phyloP scores from a whole-genome alignment of 1,284 basidiomycete species.

The Cutaneotrichosporon mucoides region DNA sequence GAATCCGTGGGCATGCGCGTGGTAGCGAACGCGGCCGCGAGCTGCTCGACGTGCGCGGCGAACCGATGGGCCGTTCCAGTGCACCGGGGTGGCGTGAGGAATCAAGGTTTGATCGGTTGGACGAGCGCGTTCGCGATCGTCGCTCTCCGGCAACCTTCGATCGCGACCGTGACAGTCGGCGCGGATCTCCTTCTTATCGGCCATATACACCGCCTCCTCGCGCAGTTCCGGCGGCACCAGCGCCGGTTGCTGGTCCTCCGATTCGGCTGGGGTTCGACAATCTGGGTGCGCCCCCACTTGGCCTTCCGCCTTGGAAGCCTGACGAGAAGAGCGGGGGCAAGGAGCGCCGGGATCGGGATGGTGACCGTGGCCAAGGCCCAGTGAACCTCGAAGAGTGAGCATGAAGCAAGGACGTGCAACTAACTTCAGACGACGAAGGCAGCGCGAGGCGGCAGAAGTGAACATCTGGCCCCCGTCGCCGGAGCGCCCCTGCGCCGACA shows the following conservation, averaged over 20 bases:
- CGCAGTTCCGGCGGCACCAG: neutral
- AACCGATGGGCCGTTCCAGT: neutral
- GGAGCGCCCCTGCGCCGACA: slow-evolving; percentile 50
- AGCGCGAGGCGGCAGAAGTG: slow-evolving; percentile 62
- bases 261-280: slow-evolving; percentile 8
- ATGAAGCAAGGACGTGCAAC: neutral
- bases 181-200: no score
- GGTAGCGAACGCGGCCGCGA: neutral
- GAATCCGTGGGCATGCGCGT: neutral
- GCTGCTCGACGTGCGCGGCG: neutral
- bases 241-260: neutral
- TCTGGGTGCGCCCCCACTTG: neutral
- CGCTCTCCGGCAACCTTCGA: no score
- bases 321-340: neutral
- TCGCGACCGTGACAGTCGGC: no score
- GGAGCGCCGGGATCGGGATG: neutral
- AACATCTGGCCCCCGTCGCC: slow-evolving; percentile 84
- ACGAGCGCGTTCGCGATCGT: no score
- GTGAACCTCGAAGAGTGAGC: slow-evolving; percentile 15
- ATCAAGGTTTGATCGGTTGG: no score
- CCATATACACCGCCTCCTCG: neutral
- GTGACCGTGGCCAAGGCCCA: neutral
- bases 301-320: slow-evolving; percentile 1
- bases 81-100: no score
- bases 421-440: slow-evolving; percentile 62